Percentiles rank a stretch among this genome's conserved stretches.
Evolutionary conservation across 441 rosid genomes (phyloP).

Genomic region (Arabidopsis lyrata): DNA sequence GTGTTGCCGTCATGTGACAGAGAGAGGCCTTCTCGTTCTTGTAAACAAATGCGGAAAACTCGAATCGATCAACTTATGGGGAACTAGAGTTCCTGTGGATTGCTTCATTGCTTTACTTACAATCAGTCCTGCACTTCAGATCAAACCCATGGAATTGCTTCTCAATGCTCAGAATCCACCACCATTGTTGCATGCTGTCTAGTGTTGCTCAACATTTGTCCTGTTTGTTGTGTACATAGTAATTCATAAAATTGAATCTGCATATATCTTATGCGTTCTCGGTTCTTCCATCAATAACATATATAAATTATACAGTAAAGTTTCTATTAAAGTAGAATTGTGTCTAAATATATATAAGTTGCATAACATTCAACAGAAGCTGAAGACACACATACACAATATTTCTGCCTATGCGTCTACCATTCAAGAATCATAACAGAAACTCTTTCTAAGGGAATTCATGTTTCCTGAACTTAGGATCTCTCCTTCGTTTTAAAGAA

Average conservation of each 20-base stretch:
- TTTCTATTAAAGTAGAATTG: slow-evolving; percentile 2
- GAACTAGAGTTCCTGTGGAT: slow-evolving; percentile 75
- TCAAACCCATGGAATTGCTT: slow-evolving; percentile 56
- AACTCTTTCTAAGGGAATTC: slow-evolving; percentile 32
- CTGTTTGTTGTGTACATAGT: slow-evolving; percentile 33
- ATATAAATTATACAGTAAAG: slow-evolving; percentile 8
- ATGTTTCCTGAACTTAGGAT: slow-evolving; percentile 18
- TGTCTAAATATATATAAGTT: slow-evolving; percentile 35
- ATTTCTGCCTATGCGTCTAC: slow-evolving; percentile 34
- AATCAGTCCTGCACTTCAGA: slow-evolving; percentile 79
- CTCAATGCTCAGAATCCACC: slow-evolving; percentile 48
- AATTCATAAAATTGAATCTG: slow-evolving; percentile 32
- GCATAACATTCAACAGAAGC: slow-evolving; percentile 35
- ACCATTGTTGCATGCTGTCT: slow-evolving; percentile 55
- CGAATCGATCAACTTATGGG: slow-evolving; percentile 81
- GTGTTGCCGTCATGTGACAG: slow-evolving; percentile 93
- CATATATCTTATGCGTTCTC: not conserved
- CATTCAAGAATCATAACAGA: slow-evolving; percentile 30
- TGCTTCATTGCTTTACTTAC: slow-evolving; percentile 68
- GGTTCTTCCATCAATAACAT: slow-evolving; percentile 12
- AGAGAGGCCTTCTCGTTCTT: slow-evolving; percentile 67
- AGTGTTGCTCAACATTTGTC: not conserved
- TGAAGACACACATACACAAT: slow-evolving; percentile 33
- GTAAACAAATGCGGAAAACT: slow-evolving; percentile 76
- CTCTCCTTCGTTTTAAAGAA: slow-evolving; percentile 15